Evolutionary conservation across 805 yeast species (phyloP), one percentile per base, ranked within the genome.

Genomic region (Ascoidea rubescens): DNA sequence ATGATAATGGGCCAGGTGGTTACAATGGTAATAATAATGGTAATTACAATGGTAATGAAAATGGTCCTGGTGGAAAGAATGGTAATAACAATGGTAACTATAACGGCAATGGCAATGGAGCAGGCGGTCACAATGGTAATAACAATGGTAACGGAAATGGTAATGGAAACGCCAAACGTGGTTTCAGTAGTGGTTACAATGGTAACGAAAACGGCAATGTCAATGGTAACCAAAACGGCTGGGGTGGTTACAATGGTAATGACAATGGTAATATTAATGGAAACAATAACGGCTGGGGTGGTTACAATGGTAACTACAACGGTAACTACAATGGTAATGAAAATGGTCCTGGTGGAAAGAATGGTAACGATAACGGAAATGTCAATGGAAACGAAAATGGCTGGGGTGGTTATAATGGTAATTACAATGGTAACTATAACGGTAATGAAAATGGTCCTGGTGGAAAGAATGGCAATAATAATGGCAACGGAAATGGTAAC

Each of bases 151-250:
- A 49, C 46, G 28, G 50, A 31, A 48, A 48, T 30, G 46, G 31
- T 42, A 48, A 16, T 30, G 12, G 17, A 16, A 48, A 42, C n/a
- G n/a, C 16, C 16, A 14, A 14, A 42, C 45, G 14, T 42, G 3
- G 3, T n/a, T 42, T 14, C 45, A 51, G n/a, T 52, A 51, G n/a
- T 52, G 44, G n/a, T 51, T 44, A 28, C 43, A 47, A 21, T 42
- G 30, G 17, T 52, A 51, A 14, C 31, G 51, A 31, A 51, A 45
- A 21, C 52, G 17, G 16, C 5, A 6, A 50, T 33, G 16, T 17
- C 14, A 17, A 47, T 31, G 46, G 45, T 12, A 50, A 30, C 43
- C 44, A 46, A 37, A 12, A 21, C 4, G 46, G 45, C 2, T 3
- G 3, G 2, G n/a, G n/a, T 14, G 16, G 16, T 2, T 12, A 30